These are phyloP conservation scores for Pseudogymnoascus sp. DNA, from an alignment of 2,329 filamentous ascomycete species.

Conservation along the genomic window DNA sequence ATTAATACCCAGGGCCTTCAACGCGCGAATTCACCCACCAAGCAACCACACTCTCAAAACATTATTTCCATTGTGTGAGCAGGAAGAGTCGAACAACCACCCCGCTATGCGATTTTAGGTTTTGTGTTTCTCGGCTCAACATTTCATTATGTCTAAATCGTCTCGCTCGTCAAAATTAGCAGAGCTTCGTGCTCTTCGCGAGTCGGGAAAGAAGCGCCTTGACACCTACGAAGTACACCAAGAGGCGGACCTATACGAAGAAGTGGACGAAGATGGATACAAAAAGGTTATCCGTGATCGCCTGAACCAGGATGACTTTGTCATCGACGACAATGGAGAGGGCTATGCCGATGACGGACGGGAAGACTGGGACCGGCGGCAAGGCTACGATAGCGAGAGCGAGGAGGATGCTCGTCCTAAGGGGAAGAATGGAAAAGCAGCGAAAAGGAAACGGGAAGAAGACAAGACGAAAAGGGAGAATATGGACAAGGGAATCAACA, in stretches of 20 bases:
- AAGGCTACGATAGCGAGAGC: constrained; percentile 65
- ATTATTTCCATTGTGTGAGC: not conserved
- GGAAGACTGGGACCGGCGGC: constrained; percentile 76
- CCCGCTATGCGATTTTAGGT: constrained; percentile 1
- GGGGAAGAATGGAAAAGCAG: constrained; percentile 51
- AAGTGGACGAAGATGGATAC: constrained; percentile 94
- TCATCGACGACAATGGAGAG: constrained; percentile 95
- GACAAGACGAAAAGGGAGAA: constrained; percentile 79
- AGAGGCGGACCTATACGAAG: constrained; percentile 81
- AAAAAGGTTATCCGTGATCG: constrained; percentile 89
- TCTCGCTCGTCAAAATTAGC: constrained; percentile 47
- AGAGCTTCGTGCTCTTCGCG: constrained; percentile 75
- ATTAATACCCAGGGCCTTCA: not conserved
- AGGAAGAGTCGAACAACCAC: not conserved
- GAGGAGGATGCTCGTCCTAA: constrained; percentile 54
- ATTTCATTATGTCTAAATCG: constrained; percentile 28
- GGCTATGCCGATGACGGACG: constrained; percentile 95
- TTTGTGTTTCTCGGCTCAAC: not conserved
- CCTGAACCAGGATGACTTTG: constrained; percentile 91
- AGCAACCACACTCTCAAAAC: not conserved
- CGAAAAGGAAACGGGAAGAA: constrained; percentile 81
- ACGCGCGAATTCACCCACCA: constrained; percentile 5
- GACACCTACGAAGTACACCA: constrained; percentile 82
- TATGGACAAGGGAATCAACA: constrained; percentile 84
- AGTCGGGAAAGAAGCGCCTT: constrained; percentile 84